These are phyloP conservation scores for Porphyrellus cyaneotinctus DNA, from an alignment of 768 basidiomycete genomes.

Conservation along the genomic window DNA sequence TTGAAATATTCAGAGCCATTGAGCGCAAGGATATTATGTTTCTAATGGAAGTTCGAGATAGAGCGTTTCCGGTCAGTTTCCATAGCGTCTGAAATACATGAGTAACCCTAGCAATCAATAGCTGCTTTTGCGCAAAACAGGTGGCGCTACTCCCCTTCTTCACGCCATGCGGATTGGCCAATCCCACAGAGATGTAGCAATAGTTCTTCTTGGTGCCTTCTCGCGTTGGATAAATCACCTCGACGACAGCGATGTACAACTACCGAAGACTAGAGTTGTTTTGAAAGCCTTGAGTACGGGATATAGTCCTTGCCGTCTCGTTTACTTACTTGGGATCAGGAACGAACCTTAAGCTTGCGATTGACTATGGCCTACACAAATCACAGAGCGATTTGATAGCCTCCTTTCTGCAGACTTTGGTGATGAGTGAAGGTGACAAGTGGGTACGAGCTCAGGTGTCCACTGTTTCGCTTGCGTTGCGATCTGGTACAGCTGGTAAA, in stretches of 20 bases:
- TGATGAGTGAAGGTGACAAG: constrained; percentile 94
- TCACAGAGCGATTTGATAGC: constrained; percentile 83
- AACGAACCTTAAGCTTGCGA: constrained; percentile 86
- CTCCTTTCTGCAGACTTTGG: constrained; percentile 88
- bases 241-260: constrained; percentile 70
- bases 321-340: constrained; percentile 67
- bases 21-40: constrained; percentile 80
- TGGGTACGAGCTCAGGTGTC: constrained; percentile 77
- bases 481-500: constrained; percentile 58
- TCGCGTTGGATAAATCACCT: constrained; percentile 90
- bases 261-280: constrained; percentile 63
- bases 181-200: constrained; percentile 77
- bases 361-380: constrained; percentile 80
- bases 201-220: constrained; percentile 84
- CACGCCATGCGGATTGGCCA: constrained; percentile 83
- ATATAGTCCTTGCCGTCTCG: constrained; percentile 68
- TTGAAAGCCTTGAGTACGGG: constrained; percentile 75
- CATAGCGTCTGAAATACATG: background rate
- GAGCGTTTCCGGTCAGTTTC: constrained; percentile 66
- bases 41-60: constrained; percentile 80
- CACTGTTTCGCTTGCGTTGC: constrained; percentile 66
- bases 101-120: constrained; percentile 25
- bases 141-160: constrained; percentile 82
- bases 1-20: constrained; percentile 76
- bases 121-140: constrained; percentile 81